Conservation (phyloP, 148 eudicot species). For the Chenopodium suecicum region DNA sequence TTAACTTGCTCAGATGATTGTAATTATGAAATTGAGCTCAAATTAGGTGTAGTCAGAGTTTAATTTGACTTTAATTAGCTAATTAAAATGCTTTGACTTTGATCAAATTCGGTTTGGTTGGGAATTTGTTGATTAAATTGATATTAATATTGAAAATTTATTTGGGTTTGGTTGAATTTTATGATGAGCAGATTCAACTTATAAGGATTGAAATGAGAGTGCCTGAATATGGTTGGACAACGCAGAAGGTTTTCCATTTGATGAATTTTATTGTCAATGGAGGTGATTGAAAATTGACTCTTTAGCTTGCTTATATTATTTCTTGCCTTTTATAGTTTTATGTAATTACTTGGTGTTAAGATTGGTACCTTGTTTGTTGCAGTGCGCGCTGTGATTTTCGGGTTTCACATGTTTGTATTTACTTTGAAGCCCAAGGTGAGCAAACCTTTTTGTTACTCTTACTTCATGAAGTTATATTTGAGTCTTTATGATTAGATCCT, state of each 20-base stretch:
- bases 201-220: conserved; percentile 36
- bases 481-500: background rate
- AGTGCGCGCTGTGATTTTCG: conserved; percentile 86
- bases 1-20: background rate
- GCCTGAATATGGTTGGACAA: conserved; percentile 43
- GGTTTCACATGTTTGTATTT: conserved; percentile 75
- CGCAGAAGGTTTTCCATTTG: conserved; percentile 42
- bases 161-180: conserved; percentile 11
- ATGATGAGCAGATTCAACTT: conserved; percentile 34
- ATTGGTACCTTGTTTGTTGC: conserved; percentile 28
- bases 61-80: conserved; percentile 11
- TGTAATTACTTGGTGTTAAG: conserved; percentile 8
- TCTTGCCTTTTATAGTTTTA: background rate
- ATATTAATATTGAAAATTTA: background rate
- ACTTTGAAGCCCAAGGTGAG: conserved; percentile 71
- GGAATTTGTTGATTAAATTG: background rate
- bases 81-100: background rate
- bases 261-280: conserved; percentile 42
- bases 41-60: background rate
- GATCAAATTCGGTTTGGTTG: background rate
- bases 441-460: background rate
- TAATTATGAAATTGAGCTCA: background rate
- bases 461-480: background rate
- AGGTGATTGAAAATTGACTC: conserved; percentile 28
- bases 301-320: background rate